Conservation (phyloP, 2,329 filamentous ascomycete genomes). For the Anthostomella pinea region DNA sequence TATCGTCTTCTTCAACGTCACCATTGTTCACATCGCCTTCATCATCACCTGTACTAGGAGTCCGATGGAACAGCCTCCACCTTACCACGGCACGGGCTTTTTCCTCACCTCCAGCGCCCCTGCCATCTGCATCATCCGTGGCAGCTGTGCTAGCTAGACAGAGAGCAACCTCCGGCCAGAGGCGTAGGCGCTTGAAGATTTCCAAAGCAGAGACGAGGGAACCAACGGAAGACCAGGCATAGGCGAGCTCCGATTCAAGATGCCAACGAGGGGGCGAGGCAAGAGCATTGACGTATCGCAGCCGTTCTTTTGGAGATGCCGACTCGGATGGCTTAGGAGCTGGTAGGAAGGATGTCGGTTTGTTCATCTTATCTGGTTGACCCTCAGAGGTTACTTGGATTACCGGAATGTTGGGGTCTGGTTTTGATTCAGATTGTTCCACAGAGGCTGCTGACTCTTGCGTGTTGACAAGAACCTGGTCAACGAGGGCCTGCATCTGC, state of each 20-base stretch:
- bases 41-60: constrained; percentile 31
- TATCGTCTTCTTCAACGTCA: constrained; percentile 50
- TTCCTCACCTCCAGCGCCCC: constrained; percentile 64
- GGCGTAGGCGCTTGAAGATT: constrained; percentile 88
- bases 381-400: constrained; percentile 44
- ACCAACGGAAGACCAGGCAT: constrained; percentile 87
- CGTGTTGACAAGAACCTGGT: constrained; percentile 88
- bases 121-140: constrained; percentile 55
- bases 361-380: constrained; percentile 25
- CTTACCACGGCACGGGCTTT: constrained; percentile 77
- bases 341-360: constrained; percentile 78
- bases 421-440: constrained; percentile 22
- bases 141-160: constrained; percentile 68
- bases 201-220: constrained; percentile 87
- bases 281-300: constrained; percentile 81
- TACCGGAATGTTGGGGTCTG: constrained; percentile 35
- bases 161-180: constrained; percentile 93
- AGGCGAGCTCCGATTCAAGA: constrained; percentile 86
- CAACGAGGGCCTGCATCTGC: constrained; percentile 91
- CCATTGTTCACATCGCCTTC: constrained; percentile 31
- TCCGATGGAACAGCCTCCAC: constrained; percentile 73
- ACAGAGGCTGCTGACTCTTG: constrained; percentile 32
- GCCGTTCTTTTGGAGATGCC: constrained; percentile 70
- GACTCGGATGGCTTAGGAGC: constrained; percentile 72
- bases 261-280: constrained; percentile 88